Percentiles rank a stretch among this genome's conserved stretches.
These are phyloP conservation scores for Colletotrichum horii DNA, from an alignment of 2,329 filamentous ascomycete genomes.

Conservation along the genomic window DNA sequence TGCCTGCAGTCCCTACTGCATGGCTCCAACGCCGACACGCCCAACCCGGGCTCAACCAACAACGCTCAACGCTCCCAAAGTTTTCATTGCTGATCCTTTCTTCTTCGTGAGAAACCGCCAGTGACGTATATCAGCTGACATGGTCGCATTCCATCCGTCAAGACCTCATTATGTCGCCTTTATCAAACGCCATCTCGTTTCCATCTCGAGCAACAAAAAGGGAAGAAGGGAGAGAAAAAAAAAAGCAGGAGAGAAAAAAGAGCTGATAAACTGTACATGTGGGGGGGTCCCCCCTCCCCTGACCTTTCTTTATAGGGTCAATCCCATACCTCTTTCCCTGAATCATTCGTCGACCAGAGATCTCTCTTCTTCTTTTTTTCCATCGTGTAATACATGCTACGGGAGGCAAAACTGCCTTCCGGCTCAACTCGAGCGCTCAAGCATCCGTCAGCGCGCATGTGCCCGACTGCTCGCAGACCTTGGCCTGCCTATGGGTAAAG, in stretches of 20 bases:
- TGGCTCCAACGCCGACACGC: constrained; percentile 18
- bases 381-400: constrained; percentile 1
- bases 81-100: constrained; percentile 18
- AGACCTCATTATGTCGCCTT: constrained; percentile 14
- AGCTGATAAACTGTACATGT: neutral
- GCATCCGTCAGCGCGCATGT: constrained; percentile 2
- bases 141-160: constrained; percentile 14
- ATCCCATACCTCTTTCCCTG: neutral
- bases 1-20: constrained; percentile 13
- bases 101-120: constrained; percentile 1
- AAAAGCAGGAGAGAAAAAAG: neutral
- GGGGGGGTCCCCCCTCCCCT: neutral
- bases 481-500: neutral
- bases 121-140: constrained; percentile 1
- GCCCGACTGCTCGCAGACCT: constrained; percentile 11
- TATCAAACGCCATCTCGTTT: constrained; percentile 19
- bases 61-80: constrained; percentile 19
- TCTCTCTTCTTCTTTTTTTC: neutral
- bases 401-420: neutral
- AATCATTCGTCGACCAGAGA: neutral
- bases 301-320: neutral
- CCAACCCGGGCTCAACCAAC: constrained; percentile 4
- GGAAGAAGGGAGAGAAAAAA: neutral
- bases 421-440: neutral
- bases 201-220: constrained; percentile 6